Base-by-base conservation (phyloP, 2,329 filamentous ascomycete species). In the Penicillium verrucosum region DNA sequence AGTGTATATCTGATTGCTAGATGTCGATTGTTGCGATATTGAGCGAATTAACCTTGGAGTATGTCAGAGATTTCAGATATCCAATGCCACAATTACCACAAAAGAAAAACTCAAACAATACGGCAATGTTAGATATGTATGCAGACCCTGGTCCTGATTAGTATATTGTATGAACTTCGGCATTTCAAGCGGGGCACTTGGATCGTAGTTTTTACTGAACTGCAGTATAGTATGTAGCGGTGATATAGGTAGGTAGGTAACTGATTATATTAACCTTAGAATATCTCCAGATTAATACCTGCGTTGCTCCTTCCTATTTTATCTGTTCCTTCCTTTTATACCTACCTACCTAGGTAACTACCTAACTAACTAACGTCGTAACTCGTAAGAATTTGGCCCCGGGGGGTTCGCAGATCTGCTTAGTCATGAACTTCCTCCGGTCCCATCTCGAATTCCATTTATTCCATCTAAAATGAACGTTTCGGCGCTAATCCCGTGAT, bases 391-490 rank as follows among this genome's bases (percentile, higher is more conserved):
- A 27, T 27, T 37, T 37, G 42, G 42, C 42, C 42, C 42, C 25
- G 25, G 25, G 36, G 9, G 12, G 37, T 12, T 23, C 18, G 21
- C 38, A 36, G 38, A 51, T 51, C 21, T 36, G 49, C 38, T 51
- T 51, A 51, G 49, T 51, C 49, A 52, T 4, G 14, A 18, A 36
- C 23, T 27, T 25, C 27, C 40, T 30, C 30, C 30, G 30, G 30
- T 45, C 32, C 27, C 41, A 46, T 51, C 38, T 51, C 41, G 29
- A 51, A 46, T 42, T 42, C 51, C 44, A 41, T 54, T 34, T 10
- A 38, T 46, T 27, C 27, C 27, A 41, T 42, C n/a, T 42, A 18
- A 47, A 30, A 48, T 54, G 43, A 47, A 42, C 36, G 46, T 41
- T 12, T 27, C 16, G 16, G 42, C 23, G n/a, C 14, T 23, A 29